These are phyloP conservation scores for Trametes cingulata DNA, from an alignment of 768 basidiomycete genomes.

Conservation along the genomic window DNA sequence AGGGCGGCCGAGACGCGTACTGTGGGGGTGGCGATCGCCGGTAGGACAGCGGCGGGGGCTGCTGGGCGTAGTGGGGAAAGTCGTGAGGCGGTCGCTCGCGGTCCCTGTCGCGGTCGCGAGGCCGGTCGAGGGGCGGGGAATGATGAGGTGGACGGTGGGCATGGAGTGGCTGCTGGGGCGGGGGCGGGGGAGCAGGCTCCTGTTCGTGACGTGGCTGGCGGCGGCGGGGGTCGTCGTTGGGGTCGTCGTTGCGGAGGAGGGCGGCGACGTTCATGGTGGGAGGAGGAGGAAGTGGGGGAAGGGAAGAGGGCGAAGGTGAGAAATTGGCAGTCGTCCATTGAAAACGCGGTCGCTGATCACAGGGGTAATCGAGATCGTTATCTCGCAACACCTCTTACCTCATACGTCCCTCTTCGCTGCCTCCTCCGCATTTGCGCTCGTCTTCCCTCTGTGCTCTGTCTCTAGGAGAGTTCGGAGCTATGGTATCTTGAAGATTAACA, in stretches of 20 bases:
- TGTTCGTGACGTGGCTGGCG: slow-evolving; percentile 37
- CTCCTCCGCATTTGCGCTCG: neutral
- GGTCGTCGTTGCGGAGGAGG: slow-evolving; percentile 63
- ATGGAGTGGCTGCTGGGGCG: slow-evolving; percentile 28
- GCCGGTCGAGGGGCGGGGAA: slow-evolving; percentile 26
- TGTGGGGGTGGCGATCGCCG: slow-evolving; percentile 23
- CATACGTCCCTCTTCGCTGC: slow-evolving; percentile 12
- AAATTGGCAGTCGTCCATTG: slow-evolving; percentile 26
- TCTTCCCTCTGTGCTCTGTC: neutral
- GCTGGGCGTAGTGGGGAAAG: slow-evolving; percentile 21
- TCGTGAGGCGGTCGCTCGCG: slow-evolving; percentile 26
- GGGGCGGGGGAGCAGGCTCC: slow-evolving; percentile 29
- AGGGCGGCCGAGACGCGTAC: slow-evolving; percentile 11
- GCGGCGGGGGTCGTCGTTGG: slow-evolving; percentile 51
- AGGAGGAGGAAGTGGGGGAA: slow-evolving; percentile 19
- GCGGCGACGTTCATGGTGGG: slow-evolving; percentile 66
- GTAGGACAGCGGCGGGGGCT: slow-evolving; percentile 20
- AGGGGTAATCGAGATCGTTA: slow-evolving; percentile 35
- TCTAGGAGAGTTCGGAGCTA: too few relatives aligned
- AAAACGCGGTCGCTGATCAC: slow-evolving; percentile 34
- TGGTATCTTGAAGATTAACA: neutral
- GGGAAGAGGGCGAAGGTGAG: slow-evolving; percentile 28
- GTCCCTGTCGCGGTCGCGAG: slow-evolving; percentile 27
- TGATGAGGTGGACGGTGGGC: slow-evolving; percentile 34
- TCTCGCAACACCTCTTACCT: slow-evolving; percentile 28